These are phyloP conservation scores for Penicillium canescens DNA, from an alignment of 495 filamentous ascomycete species.

Conservation along the genomic window DNA sequence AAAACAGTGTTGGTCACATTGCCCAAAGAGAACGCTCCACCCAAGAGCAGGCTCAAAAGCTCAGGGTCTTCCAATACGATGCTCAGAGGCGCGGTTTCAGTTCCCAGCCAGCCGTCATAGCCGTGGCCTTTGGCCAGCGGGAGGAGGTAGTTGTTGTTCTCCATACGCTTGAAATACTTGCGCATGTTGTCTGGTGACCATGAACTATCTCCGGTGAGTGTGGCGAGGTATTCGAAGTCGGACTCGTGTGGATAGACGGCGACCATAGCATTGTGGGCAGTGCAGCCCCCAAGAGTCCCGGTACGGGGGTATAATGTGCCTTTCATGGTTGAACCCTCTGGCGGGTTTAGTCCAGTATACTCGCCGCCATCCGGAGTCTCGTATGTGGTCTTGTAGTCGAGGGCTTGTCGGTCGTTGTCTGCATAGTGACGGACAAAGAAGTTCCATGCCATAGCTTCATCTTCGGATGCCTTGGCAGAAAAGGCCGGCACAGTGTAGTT, in stretches of 20 bases:
- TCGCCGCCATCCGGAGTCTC: constrained; percentile 36
- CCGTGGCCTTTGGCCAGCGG: constrained; percentile 51
- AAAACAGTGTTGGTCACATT: constrained; percentile 38
- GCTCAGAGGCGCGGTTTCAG: constrained; percentile 45
- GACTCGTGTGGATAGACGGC: constrained; percentile 38
- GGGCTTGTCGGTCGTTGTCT: constrained; percentile 36
- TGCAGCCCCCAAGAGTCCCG: constrained; percentile 48
- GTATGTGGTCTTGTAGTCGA: constrained; percentile 47
- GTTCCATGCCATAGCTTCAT: constrained; percentile 42
- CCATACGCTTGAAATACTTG: constrained; percentile 45
- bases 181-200: constrained; percentile 47
- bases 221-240: constrained; percentile 50
- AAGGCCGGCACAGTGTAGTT: constrained; percentile 43
- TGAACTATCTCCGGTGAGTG: constrained; percentile 41
- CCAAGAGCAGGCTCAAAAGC: constrained; percentile 48
- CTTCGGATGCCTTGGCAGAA: constrained; percentile 37
- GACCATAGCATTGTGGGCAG: constrained; percentile 49
- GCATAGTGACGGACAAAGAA: constrained; percentile 50
- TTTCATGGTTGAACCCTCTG: constrained; percentile 35
- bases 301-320: constrained; percentile 50
- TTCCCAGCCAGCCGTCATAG: constrained; percentile 57
- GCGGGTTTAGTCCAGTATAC: constrained; percentile 41
- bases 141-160: constrained; percentile 54
- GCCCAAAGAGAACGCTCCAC: constrained; percentile 53
- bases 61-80: constrained; percentile 53